phyloP scores from a whole-genome alignment of 768 basidiomycete genomes.

The Postia placenta region DNA sequence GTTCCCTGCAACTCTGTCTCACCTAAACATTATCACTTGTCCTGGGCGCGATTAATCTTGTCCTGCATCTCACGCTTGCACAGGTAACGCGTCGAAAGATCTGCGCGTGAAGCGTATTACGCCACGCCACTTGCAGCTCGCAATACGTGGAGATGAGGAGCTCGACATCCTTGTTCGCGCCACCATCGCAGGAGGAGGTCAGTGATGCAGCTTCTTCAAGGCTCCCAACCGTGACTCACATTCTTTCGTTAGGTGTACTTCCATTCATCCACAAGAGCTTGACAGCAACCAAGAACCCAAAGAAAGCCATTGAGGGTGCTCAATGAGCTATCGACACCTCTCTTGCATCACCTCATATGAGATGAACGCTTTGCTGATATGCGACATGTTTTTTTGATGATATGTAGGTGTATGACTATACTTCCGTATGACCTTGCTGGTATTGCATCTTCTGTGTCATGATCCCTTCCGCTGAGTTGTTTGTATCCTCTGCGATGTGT shows the following conservation, averaged over 20 bases:
- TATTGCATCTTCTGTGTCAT: too few species aligned
- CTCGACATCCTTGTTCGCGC: slow-evolving; percentile 93
- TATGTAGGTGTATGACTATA: too few species aligned
- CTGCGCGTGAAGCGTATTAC: slow-evolving; percentile 96
- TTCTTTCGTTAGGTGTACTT: slow-evolving; percentile 47
- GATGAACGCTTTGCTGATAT: too few species aligned
- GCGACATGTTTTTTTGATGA: too few species aligned
- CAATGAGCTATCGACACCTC: slow-evolving; percentile 6
- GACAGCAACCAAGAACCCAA: slow-evolving; percentile 40
- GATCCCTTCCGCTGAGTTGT: too few species aligned
- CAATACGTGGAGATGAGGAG: slow-evolving; percentile 96
- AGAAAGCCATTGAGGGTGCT: slow-evolving; percentile 25
- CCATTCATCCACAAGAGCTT: slow-evolving; percentile 88
- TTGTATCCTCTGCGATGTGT: too few species aligned
- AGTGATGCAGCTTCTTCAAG: slow-evolving; percentile 1
- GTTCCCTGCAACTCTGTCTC: too few species aligned
- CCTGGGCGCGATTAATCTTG: not conserved
- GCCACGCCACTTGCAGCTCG: slow-evolving; percentile 91
- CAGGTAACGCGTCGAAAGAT: slow-evolving; percentile 96
- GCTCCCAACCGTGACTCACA: not conserved
- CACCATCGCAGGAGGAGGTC: slow-evolving; percentile 78
- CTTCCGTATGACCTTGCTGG: too few species aligned
- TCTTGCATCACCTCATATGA: too few species aligned
- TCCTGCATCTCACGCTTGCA: not conserved
- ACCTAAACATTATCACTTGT: too few species aligned